Evolutionary conservation across 176 grass and related monocot species (phyloP), one percentile per base, ranked within the genome.

Genomic region (Themeda triandra): DNA sequence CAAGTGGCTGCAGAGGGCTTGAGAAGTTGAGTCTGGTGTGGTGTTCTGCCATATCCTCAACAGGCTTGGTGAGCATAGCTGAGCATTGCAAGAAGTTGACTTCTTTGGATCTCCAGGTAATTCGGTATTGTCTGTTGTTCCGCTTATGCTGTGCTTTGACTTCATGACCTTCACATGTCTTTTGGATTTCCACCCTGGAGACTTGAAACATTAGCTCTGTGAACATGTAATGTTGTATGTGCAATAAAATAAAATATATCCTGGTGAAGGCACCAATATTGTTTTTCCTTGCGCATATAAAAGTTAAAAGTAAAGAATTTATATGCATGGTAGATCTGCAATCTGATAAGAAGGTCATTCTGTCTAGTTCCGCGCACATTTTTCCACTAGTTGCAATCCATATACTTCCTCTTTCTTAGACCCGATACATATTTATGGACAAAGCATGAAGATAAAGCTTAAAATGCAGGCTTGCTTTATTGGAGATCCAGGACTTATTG

Each of bases 21-120:
- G 90, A 98, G 75, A 92, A 91, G 46, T 77, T 98, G 49, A 98
- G 92, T 76, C 75, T 98, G 27, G 75, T 85, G 63, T 95, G 92
- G 92, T 95, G 95, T 75, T 86, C 89, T 76, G 65, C 84, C 77
- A 87, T 91, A 88, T 82, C 95, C 19, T 98, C 95, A 33, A 66
- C 77, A 56, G 92, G 92, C 12, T 92, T 98, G 74, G 65, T 70
- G 76, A 95, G 80, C 24, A 77, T 98, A 86, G 80, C 92, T 49
- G 87, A 98, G 54, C 86, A 86, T 48, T 98, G 92, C 85, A 93
- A 84, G 84, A 86, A 74, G 7, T 88, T 98, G 63, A 88, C 77
- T 85, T 93, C 91, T 49, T 86, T 98, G 87, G 90, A 95, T 67
- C 87, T 98, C 67, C 91, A 98, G 95, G 95, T 95, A 87, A 83